These are phyloP conservation scores for Eimeria sp. DNA, from an alignment of 169 alveolate genomes.

Conservation along the genomic window DNA sequence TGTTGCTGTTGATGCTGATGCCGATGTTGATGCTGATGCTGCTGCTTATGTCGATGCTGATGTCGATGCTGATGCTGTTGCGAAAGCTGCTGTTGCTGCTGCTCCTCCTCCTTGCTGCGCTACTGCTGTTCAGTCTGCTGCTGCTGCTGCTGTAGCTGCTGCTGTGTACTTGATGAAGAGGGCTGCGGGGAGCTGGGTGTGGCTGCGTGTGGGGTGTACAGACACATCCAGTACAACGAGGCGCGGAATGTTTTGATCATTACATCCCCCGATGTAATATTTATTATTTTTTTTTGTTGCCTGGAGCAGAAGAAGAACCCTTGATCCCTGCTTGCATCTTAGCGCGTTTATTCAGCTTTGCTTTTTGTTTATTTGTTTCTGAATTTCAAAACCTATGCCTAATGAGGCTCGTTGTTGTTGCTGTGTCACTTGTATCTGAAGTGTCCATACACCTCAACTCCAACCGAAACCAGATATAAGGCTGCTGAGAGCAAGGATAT, in stretches of 20 bases:
- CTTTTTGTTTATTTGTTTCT: not conserved
- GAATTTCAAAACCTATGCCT: not conserved
- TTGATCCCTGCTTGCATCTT: not conserved
- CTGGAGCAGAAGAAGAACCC: not conserved
- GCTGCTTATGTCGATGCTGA: not conserved
- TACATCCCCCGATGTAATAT: slow-evolving; percentile 35
- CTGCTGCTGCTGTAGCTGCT: not conserved
- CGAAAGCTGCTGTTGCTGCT: not conserved
- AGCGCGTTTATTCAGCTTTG: not conserved
- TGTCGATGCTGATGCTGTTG: not conserved
- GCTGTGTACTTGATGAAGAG: not conserved
- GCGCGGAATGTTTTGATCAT: slow-evolving; percentile 35
- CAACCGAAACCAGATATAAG: too few species aligned
- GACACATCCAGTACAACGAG: slow-evolving; percentile 36
- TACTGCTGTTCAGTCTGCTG: not conserved
- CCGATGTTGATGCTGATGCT: not conserved
- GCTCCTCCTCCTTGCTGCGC: too few species aligned
- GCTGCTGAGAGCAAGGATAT: not conserved
- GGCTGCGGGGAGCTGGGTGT: not conserved
- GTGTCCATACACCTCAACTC: not conserved
- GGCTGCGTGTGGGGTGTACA: not conserved
- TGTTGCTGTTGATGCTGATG: slow-evolving; percentile 1
- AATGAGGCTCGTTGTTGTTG: not conserved
- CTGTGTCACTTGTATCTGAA: not conserved
- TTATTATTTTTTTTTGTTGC: not conserved